Base-by-base conservation (phyloP, 1,139 yeast species). In the Debaryomyces fabryi region DNA sequence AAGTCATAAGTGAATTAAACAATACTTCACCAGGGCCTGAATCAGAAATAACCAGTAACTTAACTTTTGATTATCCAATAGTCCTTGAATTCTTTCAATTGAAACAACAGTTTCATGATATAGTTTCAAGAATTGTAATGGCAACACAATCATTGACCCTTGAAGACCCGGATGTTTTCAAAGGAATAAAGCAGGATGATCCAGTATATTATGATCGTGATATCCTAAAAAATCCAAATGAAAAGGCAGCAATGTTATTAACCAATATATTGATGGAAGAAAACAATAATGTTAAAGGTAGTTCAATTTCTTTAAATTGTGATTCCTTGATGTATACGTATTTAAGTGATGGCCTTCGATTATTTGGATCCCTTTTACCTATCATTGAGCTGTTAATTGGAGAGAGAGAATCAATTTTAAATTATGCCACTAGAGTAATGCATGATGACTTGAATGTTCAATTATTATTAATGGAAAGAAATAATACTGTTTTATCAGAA, bases 361-460 rank as follows among this genome's bases (percentile, higher is more conserved):
- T 79, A 32, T 70, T 82, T 36, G 69, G 72, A 12, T 60, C 77
- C 4, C 65, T 84, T 3, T 67, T 79, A 42, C 57, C 67, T 0
- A 64, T 82, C 4, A 77, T 83, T 5, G 78, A 76, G 41, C 87
- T 79, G 54, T 71, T 88, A 54, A 79, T 85, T 36, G 88, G 84
- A 46, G 91, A 86, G 60, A 73, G 91, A 50, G 90, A 85, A 51
- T 80, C 84, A 2, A 77, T 87, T 25, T 65, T 86, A 46, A 86
- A 85, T 57, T 86, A 86, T 59, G 86, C 90, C 12, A 85, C 92
- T 0, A 74, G 93, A 58, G 85, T 86, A 46, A 84, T 87, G 90
- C 86, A 85, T 56, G 84, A 85, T 55, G 88, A 85, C 58, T 79
- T 85, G 54, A 81, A 83, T 50, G 81, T 83, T 16, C 86, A 85